A percentile compares a stretch with the other conserved stretches of the same genome.
Evolutionary conservation across 768 basidiomycete species (phyloP).

Genomic region (Tricholoma hemisulphureum): DNA sequence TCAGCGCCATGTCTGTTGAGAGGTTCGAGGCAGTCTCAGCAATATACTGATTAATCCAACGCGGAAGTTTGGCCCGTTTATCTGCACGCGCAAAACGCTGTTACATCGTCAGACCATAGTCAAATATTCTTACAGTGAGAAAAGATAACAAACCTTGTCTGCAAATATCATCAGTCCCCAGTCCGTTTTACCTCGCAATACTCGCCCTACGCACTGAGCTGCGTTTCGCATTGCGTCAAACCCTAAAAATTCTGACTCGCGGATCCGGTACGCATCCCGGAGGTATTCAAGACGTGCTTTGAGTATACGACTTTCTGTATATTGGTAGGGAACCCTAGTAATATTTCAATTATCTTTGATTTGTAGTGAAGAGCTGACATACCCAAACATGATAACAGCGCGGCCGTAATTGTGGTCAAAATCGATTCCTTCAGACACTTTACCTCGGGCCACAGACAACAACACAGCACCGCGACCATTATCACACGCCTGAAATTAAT

Average conservation of each 20-base stretch:
- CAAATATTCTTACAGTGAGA: neutral
- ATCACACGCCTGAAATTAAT: slow-evolving; percentile 77
- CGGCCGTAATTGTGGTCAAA: slow-evolving; percentile 99
- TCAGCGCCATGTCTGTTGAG: slow-evolving; percentile 97
- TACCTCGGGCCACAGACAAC: slow-evolving; percentile 95
- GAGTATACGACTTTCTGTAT: slow-evolving; percentile 95
- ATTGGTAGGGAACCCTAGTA: slow-evolving; percentile 88
- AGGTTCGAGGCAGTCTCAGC: slow-evolving; percentile 97
- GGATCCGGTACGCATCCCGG: slow-evolving; percentile 96
- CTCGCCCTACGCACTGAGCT: slow-evolving; percentile 97
- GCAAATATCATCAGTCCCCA: slow-evolving; percentile 99
- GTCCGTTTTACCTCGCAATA: slow-evolving; percentile 96
- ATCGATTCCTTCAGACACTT: slow-evolving; percentile 99
- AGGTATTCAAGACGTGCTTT: slow-evolving; percentile 97
- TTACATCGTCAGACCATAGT: neutral
- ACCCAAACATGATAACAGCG: slow-evolving; percentile 99
- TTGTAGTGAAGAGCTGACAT: slow-evolving; percentile 16
- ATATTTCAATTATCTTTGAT: slow-evolving; percentile 12
- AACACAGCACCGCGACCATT: slow-evolving; percentile 97
- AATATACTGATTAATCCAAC: slow-evolving; percentile 99
- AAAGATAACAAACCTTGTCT: slow-evolving; percentile 70
- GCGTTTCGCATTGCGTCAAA: slow-evolving; percentile 99
- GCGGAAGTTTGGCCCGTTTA: slow-evolving; percentile 92
- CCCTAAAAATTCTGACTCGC: slow-evolving; percentile 97
- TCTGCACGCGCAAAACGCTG: slow-evolving; percentile 91